Evolutionary conservation across 306 rosid genomes (phyloP).

Genomic region (Cucurbita ficifolia): DNA sequence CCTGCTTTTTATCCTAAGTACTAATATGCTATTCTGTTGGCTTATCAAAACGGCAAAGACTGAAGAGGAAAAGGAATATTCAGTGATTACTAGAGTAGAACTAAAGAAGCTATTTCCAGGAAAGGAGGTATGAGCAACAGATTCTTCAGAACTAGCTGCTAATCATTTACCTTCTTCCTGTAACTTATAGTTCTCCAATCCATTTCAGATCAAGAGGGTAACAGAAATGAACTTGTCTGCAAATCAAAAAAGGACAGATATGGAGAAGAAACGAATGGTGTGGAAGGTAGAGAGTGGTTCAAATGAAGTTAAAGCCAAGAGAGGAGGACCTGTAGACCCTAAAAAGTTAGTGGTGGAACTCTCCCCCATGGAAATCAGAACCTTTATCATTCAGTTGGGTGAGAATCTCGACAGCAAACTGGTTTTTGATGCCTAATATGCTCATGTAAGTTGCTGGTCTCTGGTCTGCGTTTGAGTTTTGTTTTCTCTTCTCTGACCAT

Average conservation of each 20-base stretch:
- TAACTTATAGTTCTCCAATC: neutral
- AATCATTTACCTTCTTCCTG: neutral
- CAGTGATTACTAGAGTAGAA: conserved; percentile 52
- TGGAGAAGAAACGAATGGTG: conserved; percentile 66
- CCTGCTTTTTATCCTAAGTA: neutral
- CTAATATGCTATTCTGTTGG: neutral
- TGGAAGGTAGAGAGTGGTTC: conserved; percentile 60
- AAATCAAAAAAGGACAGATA: conserved; percentile 70
- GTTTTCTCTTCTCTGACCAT: neutral
- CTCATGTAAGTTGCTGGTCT: neutral
- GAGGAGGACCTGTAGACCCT: conserved; percentile 73
- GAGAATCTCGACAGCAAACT: conserved; percentile 3
- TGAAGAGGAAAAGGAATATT: conserved; percentile 78
- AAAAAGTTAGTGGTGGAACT: conserved; percentile 58
- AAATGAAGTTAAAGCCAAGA: conserved; percentile 24
- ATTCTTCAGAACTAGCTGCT: neutral
- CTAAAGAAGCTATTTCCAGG: conserved; percentile 62
- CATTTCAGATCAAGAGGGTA: conserved; percentile 18
- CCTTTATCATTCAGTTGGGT: conserved; percentile 38
- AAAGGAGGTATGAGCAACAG: conserved; percentile 47
- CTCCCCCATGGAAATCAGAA: conserved; percentile 79
- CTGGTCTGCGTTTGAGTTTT: neutral
- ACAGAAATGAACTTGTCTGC: conserved; percentile 32
- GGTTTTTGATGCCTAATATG: conserved; percentile 16
- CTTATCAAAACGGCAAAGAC: conserved; percentile 29